These are phyloP conservation scores for Urochloa ruziziensis DNA, from an alignment of 176 grass and related monocot genomes.

Conservation along the genomic window DNA sequence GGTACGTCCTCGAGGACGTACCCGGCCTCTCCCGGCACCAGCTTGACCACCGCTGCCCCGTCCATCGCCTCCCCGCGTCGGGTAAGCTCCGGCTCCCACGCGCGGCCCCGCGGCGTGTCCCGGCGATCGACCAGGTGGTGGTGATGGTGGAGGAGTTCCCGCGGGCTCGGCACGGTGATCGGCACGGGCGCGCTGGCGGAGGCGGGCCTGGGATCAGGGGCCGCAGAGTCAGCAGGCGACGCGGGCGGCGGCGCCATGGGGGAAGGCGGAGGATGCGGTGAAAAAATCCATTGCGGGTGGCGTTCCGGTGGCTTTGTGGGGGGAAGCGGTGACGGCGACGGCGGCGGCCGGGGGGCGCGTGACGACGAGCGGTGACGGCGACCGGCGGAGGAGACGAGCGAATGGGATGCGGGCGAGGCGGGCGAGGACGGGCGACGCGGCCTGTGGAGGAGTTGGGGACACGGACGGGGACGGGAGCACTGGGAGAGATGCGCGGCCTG, in stretches of 20 bases:
- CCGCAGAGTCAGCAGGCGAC: background rate
- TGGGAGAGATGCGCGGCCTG: background rate
- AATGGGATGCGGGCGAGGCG: background rate
- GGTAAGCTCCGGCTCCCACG: background rate
- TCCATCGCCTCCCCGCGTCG: constrained; percentile 16
- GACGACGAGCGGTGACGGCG: constrained; percentile 20
- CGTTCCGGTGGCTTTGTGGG: background rate
- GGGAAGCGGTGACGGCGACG: constrained; percentile 7
- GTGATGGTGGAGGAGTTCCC: background rate
- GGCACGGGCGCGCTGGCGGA: background rate
- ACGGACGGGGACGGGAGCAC: background rate
- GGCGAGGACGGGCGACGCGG: background rate
- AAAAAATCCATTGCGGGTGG: constrained; percentile 13
- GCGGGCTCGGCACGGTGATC: constrained; percentile 19
- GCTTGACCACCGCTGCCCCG: constrained; percentile 12
- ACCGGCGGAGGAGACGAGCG: background rate
- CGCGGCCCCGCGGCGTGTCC: constrained; percentile 18
- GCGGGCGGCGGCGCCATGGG: constrained; percentile 17
- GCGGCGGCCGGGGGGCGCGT: background rate
- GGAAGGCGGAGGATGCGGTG: background rate
- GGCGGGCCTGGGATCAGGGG: background rate
- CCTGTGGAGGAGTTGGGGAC: background rate
- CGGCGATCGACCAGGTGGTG: constrained; percentile 40
- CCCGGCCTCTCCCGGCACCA: constrained; percentile 48
- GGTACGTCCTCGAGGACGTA: constrained; percentile 95